Conservation (phyloP, 2,329 filamentous ascomycete species). For the Thelonectria discophora region DNA sequence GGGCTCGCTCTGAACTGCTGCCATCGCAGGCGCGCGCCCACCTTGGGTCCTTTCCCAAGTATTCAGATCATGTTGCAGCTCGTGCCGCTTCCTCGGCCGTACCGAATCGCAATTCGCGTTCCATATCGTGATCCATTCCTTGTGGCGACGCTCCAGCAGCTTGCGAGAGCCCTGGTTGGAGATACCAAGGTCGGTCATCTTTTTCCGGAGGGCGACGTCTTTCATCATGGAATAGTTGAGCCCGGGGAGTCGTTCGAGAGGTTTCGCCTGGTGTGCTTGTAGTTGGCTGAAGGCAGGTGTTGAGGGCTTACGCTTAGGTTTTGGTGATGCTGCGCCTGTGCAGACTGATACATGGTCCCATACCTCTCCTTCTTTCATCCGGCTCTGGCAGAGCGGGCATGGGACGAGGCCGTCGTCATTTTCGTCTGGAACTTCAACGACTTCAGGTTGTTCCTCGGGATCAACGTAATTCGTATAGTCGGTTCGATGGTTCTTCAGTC, state of each 20-base stretch:
- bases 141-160: slow-evolving; percentile 81
- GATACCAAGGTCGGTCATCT: slow-evolving; percentile 82
- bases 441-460: slow-evolving; percentile 32
- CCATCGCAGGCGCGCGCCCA: slow-evolving; percentile 58
- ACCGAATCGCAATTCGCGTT: slow-evolving; percentile 95
- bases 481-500: slow-evolving; percentile 55
- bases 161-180: slow-evolving; percentile 72
- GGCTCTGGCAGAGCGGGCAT: slow-evolving; percentile 82
- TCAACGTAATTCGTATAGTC: slow-evolving; percentile 35
- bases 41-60: slow-evolving; percentile 88
- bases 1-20: slow-evolving; percentile 50
- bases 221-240: slow-evolving; percentile 90
- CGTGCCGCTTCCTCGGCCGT: slow-evolving; percentile 72
- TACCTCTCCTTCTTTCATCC: slow-evolving; percentile 83
- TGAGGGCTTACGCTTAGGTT: slow-evolving; percentile 10
- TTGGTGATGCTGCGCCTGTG: slow-evolving; percentile 47
- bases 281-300: slow-evolving; percentile 31
- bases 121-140: slow-evolving; percentile 94
- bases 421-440: slow-evolving; percentile 40
- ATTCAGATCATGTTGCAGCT: slow-evolving; percentile 82
- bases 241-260: slow-evolving; percentile 74
- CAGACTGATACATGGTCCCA: slow-evolving; percentile 82
- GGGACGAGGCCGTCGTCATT: slow-evolving; percentile 74
- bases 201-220: slow-evolving; percentile 79
- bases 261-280: slow-evolving; percentile 47